Evolutionary conservation across 257 asterid genomes (phyloP).

Genomic region (Hygrophila difformis): DNA sequence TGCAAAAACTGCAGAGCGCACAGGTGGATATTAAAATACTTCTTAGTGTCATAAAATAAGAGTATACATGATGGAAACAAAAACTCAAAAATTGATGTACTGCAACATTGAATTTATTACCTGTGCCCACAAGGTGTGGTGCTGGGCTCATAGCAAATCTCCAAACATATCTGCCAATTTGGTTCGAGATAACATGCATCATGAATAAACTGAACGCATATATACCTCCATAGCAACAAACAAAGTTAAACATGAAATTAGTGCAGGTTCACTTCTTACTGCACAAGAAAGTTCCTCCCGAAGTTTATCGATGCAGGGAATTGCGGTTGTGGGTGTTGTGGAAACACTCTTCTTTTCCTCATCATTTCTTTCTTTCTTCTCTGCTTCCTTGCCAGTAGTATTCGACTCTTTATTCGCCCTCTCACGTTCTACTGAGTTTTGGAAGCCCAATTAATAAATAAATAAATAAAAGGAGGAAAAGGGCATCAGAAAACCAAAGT

Average conservation of each 20-base stretch:
- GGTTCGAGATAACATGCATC: constrained; percentile 3
- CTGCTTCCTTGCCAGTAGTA: constrained; percentile 13
- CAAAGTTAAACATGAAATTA: neutral
- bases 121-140: constrained; percentile 99
- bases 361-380: constrained; percentile 22
- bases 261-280: constrained; percentile 27
- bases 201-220: neutral
- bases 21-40: too few relatives aligned
- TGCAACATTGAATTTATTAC: too few relatives aligned
- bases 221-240: neutral
- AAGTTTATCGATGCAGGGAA: constrained; percentile 77
- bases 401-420: constrained; percentile 17
- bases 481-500: neutral
- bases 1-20: constrained; percentile 64
- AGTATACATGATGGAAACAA: too few relatives aligned
- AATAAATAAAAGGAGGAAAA: too few relatives aligned
- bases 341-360: constrained; percentile 28
- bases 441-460: too few relatives aligned
- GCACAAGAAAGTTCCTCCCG: constrained; percentile 99
- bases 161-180: constrained; percentile 78
- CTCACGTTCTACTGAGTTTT: constrained; percentile 24
- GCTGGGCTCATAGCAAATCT: constrained; percentile 89
- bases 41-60: too few relatives aligned
- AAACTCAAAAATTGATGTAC: too few relatives aligned
- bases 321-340: constrained; percentile 30